Evolutionary conservation across 2,329 filamentous ascomycete genomes (phyloP).

Genomic region (Arthrobotrys musiformis): DNA sequence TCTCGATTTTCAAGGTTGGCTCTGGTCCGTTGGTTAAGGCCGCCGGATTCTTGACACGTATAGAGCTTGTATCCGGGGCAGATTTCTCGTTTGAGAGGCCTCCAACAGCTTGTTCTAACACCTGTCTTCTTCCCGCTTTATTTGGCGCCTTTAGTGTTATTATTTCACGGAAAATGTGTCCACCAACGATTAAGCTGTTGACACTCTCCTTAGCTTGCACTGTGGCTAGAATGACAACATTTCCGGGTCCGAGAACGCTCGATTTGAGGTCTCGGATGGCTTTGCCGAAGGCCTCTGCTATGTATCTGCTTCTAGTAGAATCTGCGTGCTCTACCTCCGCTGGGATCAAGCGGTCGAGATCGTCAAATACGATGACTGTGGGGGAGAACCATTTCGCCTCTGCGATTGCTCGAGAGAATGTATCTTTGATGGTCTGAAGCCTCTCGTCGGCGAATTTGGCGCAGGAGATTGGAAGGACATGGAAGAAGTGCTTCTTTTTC

Average conservation of each 20-base stretch:
- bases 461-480: conserved; percentile 58
- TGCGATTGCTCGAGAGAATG: conserved; percentile 83
- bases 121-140: conserved; percentile 84
- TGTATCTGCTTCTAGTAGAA: conserved; percentile 89
- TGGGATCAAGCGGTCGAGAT: conserved; percentile 91
- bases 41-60: conserved; percentile 61
- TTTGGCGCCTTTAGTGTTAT: conserved; percentile 88
- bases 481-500: conserved; percentile 58
- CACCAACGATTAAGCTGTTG: conserved; percentile 88
- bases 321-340: conserved; percentile 95
- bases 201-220: conserved; percentile 92
- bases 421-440: conserved; percentile 90
- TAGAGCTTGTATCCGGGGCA: conserved; percentile 71
- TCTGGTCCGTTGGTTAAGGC: conserved; percentile 65
- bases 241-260: conserved; percentile 69
- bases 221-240: conserved; percentile 83
- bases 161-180: conserved; percentile 92
- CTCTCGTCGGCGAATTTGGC: conserved; percentile 81
- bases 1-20: conserved; percentile 71
- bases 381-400: conserved; percentile 89
- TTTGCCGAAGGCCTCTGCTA: conserved; percentile 87
- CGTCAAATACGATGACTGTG: conserved; percentile 86
- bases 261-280: conserved; percentile 78
- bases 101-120: conserved; percentile 72
- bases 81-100: conserved; percentile 64